Evolutionary conservation across 805 yeast species (phyloP).

Genomic region (Hanseniaspora taiwanica): DNA sequence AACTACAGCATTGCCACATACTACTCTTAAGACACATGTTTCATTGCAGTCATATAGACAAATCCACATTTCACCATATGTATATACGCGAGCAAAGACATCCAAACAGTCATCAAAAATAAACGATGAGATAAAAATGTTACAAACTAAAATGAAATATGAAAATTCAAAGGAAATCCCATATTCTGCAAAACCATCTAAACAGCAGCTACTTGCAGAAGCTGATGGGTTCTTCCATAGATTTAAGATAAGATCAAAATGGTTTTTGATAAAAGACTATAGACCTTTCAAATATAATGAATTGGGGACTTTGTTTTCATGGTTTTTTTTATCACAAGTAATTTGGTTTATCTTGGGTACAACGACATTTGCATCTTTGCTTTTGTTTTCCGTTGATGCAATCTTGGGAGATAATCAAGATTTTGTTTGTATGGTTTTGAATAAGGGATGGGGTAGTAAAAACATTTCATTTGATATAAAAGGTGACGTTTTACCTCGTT

Average conservation of each 20-base stretch:
- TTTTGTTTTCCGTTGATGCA: constrained; percentile 63
- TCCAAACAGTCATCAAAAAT: not conserved
- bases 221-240: constrained; percentile 32
- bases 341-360: constrained; percentile 71
- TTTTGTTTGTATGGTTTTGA: not conserved
- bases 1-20: too few species aligned
- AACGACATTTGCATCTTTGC: constrained; percentile 76
- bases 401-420: constrained; percentile 29
- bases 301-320: constrained; percentile 72
- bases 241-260: constrained; percentile 45
- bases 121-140: not conserved
- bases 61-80: not conserved
- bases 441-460: not conserved
- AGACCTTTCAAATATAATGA: constrained; percentile 86
- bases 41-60: too few species aligned
- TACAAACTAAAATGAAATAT: not conserved
- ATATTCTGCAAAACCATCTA: constrained; percentile 7
- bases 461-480: constrained; percentile 30
- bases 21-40: too few species aligned
- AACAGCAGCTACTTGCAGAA: constrained; percentile 28
- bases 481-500: constrained; percentile 83
- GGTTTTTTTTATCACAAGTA: constrained; percentile 81
- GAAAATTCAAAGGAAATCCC: not conserved
- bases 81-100: not conserved
- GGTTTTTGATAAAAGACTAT: constrained; percentile 63